Evolutionary conservation across 116 monocot genomes (phyloP), one percentile per base, ranked within the genome.

Genomic region (Posidonia oceanica): DNA sequence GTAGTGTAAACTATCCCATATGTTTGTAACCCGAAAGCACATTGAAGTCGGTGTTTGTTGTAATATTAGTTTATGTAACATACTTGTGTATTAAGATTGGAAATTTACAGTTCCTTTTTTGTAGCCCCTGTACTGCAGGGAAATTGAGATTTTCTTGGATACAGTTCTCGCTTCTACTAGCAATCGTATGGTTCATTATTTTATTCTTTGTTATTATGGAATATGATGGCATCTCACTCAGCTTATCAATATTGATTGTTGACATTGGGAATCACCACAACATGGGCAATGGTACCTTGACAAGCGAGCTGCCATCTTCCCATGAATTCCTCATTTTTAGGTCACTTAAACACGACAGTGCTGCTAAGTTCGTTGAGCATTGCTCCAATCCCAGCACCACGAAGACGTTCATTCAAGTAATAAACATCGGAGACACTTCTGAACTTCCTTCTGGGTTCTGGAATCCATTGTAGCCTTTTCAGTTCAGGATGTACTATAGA

Each of bases 361-460:
- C 91, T 91, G 54, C 96, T 91, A 40, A 96, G 81, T 76, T 96
- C 96, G 54, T 96, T 96, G 21, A 96, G 89, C 96, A 96, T 96
- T 22, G 91, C 96, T 21, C 88, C 78, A 14, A 96, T 85, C 12
- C 87, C 89, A 17, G 84, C 84, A 65, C 68, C 75, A 71, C 70
- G 76, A 4, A 96, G 83, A 2, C 80, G 85, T 40, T 85, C 84
- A 74, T 85, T 91, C 17, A 91, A 67, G 44, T 89, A 91, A 59
- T 87, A 84, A 15, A 89, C 91, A 63, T 91, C 86, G 77, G 36
- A 96, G 53, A 80, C 96, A 96, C 72, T 88, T 90, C 56, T 96
- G 88, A 7, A 96, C 91, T 61, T 96, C 91, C 41, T 96, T 88
- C 59, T 85, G 84, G 54, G 91, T 96, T 88, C 54, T 85, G 84